Conservation (phyloP, 768 basidiomycete genomes). For the button mushroom (Agaricus bisporus) region DNA sequence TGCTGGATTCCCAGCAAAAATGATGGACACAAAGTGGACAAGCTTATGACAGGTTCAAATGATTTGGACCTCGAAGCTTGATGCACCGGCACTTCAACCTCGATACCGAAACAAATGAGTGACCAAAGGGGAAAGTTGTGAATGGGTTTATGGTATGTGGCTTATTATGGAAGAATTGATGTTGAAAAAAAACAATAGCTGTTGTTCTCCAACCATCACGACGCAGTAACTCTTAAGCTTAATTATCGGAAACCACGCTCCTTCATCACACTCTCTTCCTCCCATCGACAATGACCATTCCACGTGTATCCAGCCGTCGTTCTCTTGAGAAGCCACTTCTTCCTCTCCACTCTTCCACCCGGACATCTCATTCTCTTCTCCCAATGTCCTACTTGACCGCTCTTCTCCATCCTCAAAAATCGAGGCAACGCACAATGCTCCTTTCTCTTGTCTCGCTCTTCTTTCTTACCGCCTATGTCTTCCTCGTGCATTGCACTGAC, state of each 20-base stretch:
- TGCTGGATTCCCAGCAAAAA: too few relatives aligned
- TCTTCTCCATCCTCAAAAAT: constrained; percentile 35
- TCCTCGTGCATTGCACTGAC: constrained; percentile 42
- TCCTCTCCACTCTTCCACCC: constrained; percentile 16
- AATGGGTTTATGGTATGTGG: background rate
- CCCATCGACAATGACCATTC: constrained; percentile 15
- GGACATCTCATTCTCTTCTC: constrained; percentile 13
- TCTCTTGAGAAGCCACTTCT: constrained; percentile 25
- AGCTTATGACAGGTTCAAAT: too few relatives aligned
- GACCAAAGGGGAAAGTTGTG: too few relatives aligned
- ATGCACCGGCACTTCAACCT: too few relatives aligned
- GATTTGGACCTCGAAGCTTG: too few relatives aligned
- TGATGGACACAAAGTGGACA: too few relatives aligned
- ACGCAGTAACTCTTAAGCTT: background rate
- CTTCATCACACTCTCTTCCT: constrained; percentile 6
- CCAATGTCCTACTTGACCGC: constrained; percentile 22
- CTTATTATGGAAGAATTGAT: background rate
- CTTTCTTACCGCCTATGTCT: constrained; percentile 46
- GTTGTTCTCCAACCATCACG: background rate
- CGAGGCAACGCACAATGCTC: constrained; percentile 47
- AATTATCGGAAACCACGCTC: constrained; percentile 1
- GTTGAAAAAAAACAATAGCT: background rate
- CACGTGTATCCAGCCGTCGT: constrained; percentile 24
- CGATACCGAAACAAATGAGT: too few relatives aligned
- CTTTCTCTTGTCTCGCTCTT: constrained; percentile 48